Percentiles rank a stretch among this genome's conserved stretches.
Conservation (phyloP, 225 moss, liverwort and hornwort species). For the Physcomitrellopsis africana region DNA sequence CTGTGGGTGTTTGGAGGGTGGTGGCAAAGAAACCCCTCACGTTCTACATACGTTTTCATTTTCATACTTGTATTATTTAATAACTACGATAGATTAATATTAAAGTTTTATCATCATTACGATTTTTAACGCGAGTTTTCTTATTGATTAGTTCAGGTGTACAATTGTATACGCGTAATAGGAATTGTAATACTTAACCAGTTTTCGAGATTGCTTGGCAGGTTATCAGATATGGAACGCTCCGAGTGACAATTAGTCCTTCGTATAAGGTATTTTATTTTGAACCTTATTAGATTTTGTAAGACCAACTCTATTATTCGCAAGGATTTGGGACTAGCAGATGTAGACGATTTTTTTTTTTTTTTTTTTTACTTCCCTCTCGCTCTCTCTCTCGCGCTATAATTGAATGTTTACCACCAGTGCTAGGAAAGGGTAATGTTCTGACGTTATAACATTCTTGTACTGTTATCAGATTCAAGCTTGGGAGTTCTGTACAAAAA, state of each 20-base stretch:
- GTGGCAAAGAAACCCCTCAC: not conserved
- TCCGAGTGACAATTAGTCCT: conserved; percentile 56
- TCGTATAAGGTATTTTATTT: conserved; percentile 48
- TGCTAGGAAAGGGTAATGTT: conserved; percentile 4
- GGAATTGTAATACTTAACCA: conserved; percentile 22
- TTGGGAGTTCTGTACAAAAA: conserved; percentile 68
- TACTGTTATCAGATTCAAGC: conserved; percentile 45
- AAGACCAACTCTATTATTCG: no score
- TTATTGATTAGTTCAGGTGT: not conserved
- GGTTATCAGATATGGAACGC: conserved; percentile 63
- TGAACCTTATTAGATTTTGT: no score
- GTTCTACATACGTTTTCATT: not conserved
- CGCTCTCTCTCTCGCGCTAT: not conserved
- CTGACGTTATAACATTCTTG: conserved; percentile 20
- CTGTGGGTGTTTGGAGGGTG: not conserved
- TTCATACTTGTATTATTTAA: not conserved
- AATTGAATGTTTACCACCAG: not conserved
- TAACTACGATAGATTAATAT: conserved; percentile 2
- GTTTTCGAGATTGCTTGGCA: conserved; percentile 30
- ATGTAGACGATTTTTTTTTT: no score
- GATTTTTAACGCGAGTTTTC: no score
- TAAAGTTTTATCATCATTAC: not conserved
- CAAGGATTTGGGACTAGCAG: no score
- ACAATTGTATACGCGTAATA: conserved; percentile 8
- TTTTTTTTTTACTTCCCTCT: no score